Percentiles rank a stretch among this genome's conserved stretches.
These are phyloP conservation scores for Sordariomycetes sp. DNA, from an alignment of 2,329 filamentous ascomycete species.

Conservation along the genomic window DNA sequence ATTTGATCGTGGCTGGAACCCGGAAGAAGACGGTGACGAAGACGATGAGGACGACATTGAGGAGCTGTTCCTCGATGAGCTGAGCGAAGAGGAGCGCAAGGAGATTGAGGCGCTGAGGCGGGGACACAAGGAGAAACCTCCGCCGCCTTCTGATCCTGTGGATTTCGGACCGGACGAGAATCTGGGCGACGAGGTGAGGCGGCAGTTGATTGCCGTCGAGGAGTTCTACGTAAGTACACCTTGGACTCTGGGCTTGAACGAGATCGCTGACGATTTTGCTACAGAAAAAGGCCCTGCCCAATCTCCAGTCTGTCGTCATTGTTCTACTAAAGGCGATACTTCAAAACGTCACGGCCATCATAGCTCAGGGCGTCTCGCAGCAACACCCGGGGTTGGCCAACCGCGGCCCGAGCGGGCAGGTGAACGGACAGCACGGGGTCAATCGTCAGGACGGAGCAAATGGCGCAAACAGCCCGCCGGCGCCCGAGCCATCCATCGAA, in stretches of 20 bases:
- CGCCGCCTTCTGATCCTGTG: slow-evolving; percentile 11
- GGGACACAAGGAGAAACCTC: slow-evolving; percentile 20
- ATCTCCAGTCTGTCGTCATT: slow-evolving; percentile 85
- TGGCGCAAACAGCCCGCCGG: slow-evolving; percentile 14
- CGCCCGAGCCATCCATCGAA: slow-evolving; percentile 45
- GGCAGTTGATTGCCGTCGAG: slow-evolving; percentile 62
- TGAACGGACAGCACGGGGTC: slow-evolving; percentile 8
- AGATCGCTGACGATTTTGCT: not conserved
- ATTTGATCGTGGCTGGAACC: slow-evolving; percentile 81
- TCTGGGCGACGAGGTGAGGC: slow-evolving; percentile 41
- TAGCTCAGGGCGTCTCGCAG: slow-evolving; percentile 39
- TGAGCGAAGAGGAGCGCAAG: slow-evolving; percentile 25
- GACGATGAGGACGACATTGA: slow-evolving; percentile 31
- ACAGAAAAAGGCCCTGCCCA: slow-evolving; percentile 62
- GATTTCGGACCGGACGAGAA: slow-evolving; percentile 33
- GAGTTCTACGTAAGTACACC: slow-evolving; percentile 55
- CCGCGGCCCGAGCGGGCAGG: slow-evolving; percentile 13
- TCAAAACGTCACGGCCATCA: slow-evolving; percentile 75
- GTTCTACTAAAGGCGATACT: slow-evolving; percentile 83
- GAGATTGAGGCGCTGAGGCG: slow-evolving; percentile 26
- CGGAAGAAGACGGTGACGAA: slow-evolving; percentile 21
- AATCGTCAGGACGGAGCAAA: not conserved
- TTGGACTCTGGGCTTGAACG: not conserved
- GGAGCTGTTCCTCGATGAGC: slow-evolving; percentile 30
- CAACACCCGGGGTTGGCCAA: slow-evolving; percentile 23